Conservation (phyloP, 1,284 basidiomycete genomes). For the Tylopilus sp. region DNA sequence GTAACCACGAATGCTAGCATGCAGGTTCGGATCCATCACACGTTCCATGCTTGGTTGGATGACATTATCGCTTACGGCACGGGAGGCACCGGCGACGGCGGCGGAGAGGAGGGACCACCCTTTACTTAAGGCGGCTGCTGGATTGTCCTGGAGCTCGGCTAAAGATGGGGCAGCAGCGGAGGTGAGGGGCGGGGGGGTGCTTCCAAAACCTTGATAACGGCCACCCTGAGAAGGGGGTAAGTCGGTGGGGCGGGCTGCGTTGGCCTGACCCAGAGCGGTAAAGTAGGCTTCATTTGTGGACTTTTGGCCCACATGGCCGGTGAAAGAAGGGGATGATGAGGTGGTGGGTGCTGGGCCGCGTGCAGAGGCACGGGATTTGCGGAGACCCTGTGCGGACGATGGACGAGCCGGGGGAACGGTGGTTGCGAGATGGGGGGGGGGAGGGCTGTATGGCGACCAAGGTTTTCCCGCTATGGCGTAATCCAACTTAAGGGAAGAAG, state of each 20-base stretch:
- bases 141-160: conserved; percentile 75
- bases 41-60: conserved; percentile 79
- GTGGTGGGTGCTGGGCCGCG: conserved; percentile 41
- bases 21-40: conserved; percentile 72
- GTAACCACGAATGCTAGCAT: conserved; percentile 67
- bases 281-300: conserved; percentile 76
- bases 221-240: conserved; percentile 84
- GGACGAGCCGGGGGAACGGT: conserved; percentile 46
- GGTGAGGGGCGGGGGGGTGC: conserved; percentile 62
- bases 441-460: conserved; percentile 69
- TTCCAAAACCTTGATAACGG: conserved; percentile 82
- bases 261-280: conserved; percentile 63
- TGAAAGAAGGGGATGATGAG: conserved; percentile 26
- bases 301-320: conserved; percentile 52
- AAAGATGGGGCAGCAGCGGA: conserved; percentile 69
- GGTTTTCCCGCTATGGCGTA: conserved; percentile 62
- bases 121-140: conserved; percentile 71
- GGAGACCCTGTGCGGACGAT: conserved; percentile 67
- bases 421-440: conserved; percentile 39
- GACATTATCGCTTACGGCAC: conserved; percentile 72
- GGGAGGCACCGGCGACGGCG: conserved; percentile 68
- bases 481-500: conserved; percentile 51
- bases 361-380: conserved; percentile 68
- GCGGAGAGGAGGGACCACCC: conserved; percentile 83
- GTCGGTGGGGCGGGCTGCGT: conserved; percentile 65